Conservation (phyloP, 73 alveolate species). For the Effrenium voratum region DNA sequence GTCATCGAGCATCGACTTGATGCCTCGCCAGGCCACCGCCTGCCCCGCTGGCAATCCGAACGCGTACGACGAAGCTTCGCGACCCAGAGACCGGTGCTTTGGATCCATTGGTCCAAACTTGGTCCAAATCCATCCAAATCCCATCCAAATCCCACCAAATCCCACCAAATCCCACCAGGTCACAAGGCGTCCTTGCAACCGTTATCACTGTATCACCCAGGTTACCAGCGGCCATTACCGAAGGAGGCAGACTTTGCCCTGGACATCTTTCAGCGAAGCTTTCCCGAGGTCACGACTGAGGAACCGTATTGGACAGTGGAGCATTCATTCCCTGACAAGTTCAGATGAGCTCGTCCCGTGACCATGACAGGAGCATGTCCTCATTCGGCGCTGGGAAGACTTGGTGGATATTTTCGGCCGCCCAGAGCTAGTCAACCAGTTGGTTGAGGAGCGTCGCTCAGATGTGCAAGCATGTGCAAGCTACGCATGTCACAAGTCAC, state of each 20-base stretch:
- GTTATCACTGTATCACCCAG: not conserved
- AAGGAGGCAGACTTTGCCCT: constrained; percentile 91
- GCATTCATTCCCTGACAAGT: not conserved
- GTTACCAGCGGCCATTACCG: constrained; percentile 76
- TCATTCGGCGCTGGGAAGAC: constrained; percentile 83
- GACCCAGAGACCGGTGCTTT: constrained; percentile 73
- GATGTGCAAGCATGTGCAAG: not conserved
- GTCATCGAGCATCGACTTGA: not conserved
- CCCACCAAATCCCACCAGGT: not conserved
- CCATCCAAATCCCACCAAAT: not conserved
- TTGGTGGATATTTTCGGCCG: constrained; percentile 54
- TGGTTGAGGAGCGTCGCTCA: not conserved
- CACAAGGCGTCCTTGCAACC: not conserved
- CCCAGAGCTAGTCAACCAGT: constrained; percentile 70
- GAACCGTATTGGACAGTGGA: not conserved
- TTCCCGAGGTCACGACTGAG: constrained; percentile 82
- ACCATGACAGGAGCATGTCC: constrained; percentile 62
- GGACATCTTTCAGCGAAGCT: constrained; percentile 87
- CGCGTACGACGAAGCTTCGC: constrained; percentile 44
- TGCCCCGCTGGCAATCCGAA: constrained; percentile 76
- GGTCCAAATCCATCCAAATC: not conserved
- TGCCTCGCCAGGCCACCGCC: constrained; percentile 8
- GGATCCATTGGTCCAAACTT: not conserved
- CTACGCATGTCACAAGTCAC: not conserved
- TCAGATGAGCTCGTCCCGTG: not conserved